Percentiles rank a stretch among this genome's conserved stretches.
These are phyloP conservation scores for Scleroderma bovista DNA, from an alignment of 768 basidiomycete species.

Conservation along the genomic window DNA sequence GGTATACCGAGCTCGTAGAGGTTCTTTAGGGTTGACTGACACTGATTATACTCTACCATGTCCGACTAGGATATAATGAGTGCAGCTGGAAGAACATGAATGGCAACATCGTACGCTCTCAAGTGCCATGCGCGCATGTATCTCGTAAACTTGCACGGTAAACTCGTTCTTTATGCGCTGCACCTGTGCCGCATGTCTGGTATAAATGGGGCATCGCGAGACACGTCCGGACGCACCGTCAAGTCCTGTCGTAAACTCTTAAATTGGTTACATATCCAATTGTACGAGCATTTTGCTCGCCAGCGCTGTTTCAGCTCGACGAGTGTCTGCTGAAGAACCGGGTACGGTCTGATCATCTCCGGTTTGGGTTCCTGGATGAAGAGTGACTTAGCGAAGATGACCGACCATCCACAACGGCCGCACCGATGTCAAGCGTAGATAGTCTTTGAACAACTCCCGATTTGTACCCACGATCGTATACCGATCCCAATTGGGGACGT, in stretches of 20 bases:
- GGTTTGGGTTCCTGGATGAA: conserved; percentile 83
- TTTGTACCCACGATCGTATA: conserved; percentile 93
- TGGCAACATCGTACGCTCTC: conserved; percentile 58
- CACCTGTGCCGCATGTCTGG: conserved; percentile 49
- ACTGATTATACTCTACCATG: conserved; percentile 98
- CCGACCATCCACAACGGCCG: background rate
- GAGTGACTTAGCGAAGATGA: conserved; percentile 4
- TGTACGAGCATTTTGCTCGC: conserved; percentile 69
- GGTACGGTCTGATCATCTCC: conserved; percentile 86
- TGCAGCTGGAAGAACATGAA: conserved; percentile 3
- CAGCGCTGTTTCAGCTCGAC: conserved; percentile 83
- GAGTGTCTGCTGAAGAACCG: conserved; percentile 79
- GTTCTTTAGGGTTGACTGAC: conserved; percentile 83
- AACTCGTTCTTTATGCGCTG: conserved; percentile 99
- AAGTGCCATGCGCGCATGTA: conserved; percentile 94
- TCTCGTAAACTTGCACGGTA: conserved; percentile 95
- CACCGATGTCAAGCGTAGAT: conserved; percentile 90
- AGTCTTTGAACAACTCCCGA: conserved; percentile 89
- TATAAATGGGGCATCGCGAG: conserved; percentile 7
- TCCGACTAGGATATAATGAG: conserved; percentile 57
- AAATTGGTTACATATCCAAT: conserved; percentile 97
- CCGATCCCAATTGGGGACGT: conserved; percentile 95
- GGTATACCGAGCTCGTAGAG: conserved; percentile 92
- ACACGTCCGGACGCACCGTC: conserved; percentile 59
- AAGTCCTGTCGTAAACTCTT: conserved; percentile 97